A percentile compares a stretch with the other conserved stretches of the same genome.
Conservation (phyloP, 1,284 basidiomycete species). For the Puccinia novopanici region DNA sequence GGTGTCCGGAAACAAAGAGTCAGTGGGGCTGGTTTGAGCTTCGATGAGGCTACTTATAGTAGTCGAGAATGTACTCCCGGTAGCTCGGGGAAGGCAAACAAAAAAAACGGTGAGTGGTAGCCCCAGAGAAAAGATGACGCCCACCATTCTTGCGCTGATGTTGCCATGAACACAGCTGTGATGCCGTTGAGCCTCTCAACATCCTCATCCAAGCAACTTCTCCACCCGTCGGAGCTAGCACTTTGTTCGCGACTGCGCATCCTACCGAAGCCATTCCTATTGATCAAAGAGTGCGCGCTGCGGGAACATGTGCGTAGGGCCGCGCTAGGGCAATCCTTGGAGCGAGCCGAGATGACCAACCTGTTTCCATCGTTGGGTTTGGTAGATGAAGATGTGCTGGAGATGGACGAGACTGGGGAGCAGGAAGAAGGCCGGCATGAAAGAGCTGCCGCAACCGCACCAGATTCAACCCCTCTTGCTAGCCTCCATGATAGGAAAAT, state of each 20-base stretch:
- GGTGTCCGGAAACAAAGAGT: constrained; percentile 57
- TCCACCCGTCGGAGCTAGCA: constrained; percentile 78
- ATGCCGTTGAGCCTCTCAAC: constrained; percentile 55
- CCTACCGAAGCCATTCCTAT: constrained; percentile 84
- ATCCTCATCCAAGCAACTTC: constrained; percentile 68
- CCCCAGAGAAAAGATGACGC: background rate
- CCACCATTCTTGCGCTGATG: background rate
- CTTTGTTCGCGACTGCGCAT: constrained; percentile 86
- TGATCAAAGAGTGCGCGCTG: constrained; percentile 86
- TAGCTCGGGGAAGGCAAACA: constrained; percentile 49
- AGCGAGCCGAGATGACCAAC: constrained; percentile 25
- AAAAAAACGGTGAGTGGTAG: constrained; percentile 20
- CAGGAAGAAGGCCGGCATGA: background rate
- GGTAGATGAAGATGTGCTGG: constrained; percentile 36
- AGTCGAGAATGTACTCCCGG: constrained; percentile 45
- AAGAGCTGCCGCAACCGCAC: background rate
- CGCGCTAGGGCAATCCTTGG: constrained; percentile 14
- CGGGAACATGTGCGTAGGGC: constrained; percentile 76
- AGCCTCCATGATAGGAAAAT: background rate
- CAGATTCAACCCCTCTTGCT: too few species aligned
- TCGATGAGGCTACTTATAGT: constrained; percentile 3
- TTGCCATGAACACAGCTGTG: constrained; percentile 23
- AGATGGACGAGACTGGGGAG: background rate
- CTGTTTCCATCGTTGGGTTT: constrained; percentile 25
- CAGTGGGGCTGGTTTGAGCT: constrained; percentile 35